phyloP scores from a whole-genome alignment of 495 filamentous ascomycete genomes.

The Penicillium goetzii region DNA sequence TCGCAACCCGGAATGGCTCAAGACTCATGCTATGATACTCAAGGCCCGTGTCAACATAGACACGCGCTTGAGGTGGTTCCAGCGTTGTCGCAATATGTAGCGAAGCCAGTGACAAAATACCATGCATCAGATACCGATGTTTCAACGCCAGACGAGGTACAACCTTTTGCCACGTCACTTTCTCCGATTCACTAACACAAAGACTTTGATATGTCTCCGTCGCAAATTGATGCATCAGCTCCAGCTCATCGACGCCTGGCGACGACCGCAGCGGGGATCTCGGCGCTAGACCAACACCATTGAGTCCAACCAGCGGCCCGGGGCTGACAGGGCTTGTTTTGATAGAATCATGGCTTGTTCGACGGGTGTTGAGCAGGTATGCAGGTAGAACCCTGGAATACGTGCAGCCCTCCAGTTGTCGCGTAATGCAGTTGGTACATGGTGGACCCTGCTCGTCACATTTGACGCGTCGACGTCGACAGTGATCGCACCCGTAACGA shows the following conservation, averaged over 20 bases:
- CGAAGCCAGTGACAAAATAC: conserved; percentile 54
- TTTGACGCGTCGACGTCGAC: conserved; percentile 53
- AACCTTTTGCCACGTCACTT: conserved; percentile 33
- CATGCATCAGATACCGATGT: conserved; percentile 55
- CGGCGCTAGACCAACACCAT: background rate
- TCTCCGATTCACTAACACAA: conserved; percentile 29
- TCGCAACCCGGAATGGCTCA: conserved; percentile 43
- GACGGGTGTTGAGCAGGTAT: background rate
- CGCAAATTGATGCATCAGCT: conserved; percentile 26
- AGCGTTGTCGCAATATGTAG: conserved; percentile 49
- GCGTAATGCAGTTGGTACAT: conserved; percentile 33
- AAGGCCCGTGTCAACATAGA: conserved; percentile 48
- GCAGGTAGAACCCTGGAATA: conserved; percentile 24
- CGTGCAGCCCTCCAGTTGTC: conserved; percentile 29
- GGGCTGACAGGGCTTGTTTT: background rate
- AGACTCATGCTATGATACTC: conserved; percentile 51
- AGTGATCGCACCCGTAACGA: conserved; percentile 52
- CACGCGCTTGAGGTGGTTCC: conserved; percentile 32
- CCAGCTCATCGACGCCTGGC: conserved; percentile 11
- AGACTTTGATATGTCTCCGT: conserved; percentile 22
- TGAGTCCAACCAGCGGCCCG: background rate
- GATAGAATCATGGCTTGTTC: background rate
- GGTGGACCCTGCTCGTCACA: conserved; percentile 38
- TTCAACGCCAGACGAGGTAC: conserved; percentile 48
- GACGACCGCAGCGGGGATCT: background rate